Percentiles rank a stretch among this genome's conserved stretches.
phyloP scores from a whole-genome alignment of 2,329 filamentous ascomycete species.

The Alternaria gansuensis region DNA sequence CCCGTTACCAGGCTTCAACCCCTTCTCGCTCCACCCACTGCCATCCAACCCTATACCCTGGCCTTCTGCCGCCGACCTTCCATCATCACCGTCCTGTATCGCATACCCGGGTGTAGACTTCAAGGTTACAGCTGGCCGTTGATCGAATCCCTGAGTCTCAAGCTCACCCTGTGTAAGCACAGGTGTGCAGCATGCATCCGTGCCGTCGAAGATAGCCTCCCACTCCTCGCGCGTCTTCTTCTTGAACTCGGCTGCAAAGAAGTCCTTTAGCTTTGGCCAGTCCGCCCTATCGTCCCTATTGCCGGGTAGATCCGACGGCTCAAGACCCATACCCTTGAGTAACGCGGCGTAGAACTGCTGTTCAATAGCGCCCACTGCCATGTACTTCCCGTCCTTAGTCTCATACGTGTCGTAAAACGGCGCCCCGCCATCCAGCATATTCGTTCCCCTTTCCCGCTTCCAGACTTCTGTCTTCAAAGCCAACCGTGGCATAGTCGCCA shows the following conservation, averaged over 20 bases:
- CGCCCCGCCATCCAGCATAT: slow-evolving; percentile 82
- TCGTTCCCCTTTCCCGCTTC: slow-evolving; percentile 71
- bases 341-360: slow-evolving; percentile 81
- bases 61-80: slow-evolving; percentile 58
- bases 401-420: slow-evolving; percentile 92
- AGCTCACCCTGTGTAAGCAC: slow-evolving; percentile 80
- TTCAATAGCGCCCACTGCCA: slow-evolving; percentile 89
- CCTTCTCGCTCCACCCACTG: slow-evolving; percentile 69
- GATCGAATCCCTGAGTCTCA: slow-evolving; percentile 70
- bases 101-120: slow-evolving; percentile 73
- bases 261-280: slow-evolving; percentile 72
- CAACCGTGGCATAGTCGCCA: slow-evolving; percentile 80
- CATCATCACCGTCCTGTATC: slow-evolving; percentile 61
- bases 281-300: slow-evolving; percentile 66
- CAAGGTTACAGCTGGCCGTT: slow-evolving; percentile 75
- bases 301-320: slow-evolving; percentile 55
- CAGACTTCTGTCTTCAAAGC: slow-evolving; percentile 70
- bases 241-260: slow-evolving; percentile 72
- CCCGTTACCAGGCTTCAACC: slow-evolving; percentile 72
- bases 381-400: slow-evolving; percentile 78
- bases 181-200: slow-evolving; percentile 91
- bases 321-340: slow-evolving; percentile 71
- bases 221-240: slow-evolving; percentile 77
- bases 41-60: slow-evolving; percentile 73
- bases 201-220: slow-evolving; percentile 87